Conservation (phyloP, 1,284 basidiomycete species). For the Microbotryum violaceum region DNA sequence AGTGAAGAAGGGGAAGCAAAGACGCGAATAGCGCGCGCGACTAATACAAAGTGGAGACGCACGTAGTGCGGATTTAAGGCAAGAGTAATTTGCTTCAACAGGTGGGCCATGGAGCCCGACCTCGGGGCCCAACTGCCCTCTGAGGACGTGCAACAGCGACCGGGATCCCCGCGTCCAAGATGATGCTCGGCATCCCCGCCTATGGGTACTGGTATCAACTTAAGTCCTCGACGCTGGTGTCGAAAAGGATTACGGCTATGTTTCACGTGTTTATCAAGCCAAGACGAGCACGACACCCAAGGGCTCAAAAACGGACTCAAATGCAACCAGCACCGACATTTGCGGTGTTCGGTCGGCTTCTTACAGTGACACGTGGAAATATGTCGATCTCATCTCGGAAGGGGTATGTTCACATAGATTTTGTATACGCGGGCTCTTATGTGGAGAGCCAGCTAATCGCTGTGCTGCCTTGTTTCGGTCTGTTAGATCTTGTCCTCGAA, state of each 20-base stretch:
- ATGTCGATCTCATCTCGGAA: neutral
- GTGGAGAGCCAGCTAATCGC: too few relatives aligned
- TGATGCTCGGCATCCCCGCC: constrained; percentile 4
- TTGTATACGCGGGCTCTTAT: too few relatives aligned
- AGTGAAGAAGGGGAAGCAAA: too few relatives aligned
- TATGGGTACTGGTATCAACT: neutral
- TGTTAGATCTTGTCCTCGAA: neutral
- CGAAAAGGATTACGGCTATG: neutral
- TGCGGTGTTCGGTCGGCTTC: neutral
- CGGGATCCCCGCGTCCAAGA: constrained; percentile 18
- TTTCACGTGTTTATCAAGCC: neutral
- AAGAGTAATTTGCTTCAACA: too few relatives aligned
- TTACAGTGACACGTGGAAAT: neutral
- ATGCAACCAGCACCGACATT: neutral
- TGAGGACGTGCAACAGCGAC: constrained; percentile 18
- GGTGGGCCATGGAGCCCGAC: constrained; percentile 17
- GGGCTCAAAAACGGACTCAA: neutral
- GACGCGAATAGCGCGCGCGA: too few relatives aligned
- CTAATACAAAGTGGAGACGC: too few relatives aligned
- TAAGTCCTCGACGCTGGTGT: neutral
- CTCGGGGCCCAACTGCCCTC: constrained; percentile 24
- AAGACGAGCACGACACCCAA: neutral
- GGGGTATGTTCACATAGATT: neutral
- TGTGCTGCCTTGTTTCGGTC: too few relatives aligned
- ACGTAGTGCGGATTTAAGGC: too few relatives aligned